Base-by-base conservation (phyloP, 2,329 filamentous ascomycete species). In the Metarhizium humberi region DNA sequence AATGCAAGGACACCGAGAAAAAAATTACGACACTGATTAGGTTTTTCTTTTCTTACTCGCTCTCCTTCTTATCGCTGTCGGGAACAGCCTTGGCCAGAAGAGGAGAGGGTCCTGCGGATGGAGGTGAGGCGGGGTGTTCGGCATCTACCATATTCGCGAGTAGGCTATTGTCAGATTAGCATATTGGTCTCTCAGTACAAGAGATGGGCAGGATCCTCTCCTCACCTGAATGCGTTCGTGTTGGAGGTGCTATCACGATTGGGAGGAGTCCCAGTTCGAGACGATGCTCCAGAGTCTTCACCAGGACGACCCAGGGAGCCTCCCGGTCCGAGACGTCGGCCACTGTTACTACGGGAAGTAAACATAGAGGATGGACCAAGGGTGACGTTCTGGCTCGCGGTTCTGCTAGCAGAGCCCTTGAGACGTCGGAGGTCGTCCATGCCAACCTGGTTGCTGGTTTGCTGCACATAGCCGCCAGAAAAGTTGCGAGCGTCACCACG, bases 221-320 rank as follows among this genome's bases (percentile, higher is more conserved):
- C 87, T 79, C 84, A 96, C 92, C 90, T 92, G 77, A 96, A 99
- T 63, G 92, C 87, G 78, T 99, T 99, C 63, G 86, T 84, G 67
- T 88, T 88, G 57, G 83, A 86, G 53, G 81, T 80, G 56, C 64
- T 69, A 58, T 77, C 73, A 54, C 75, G 72, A 20, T 80, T 81
- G 49, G 91, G 88, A 55, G 92, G 92, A 51, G 92, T 97, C 64
- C 88, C 90, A 55, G 90, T 95, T 63, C 94, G 86, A 57, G 92
- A 96, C 55, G 90, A 95, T 62, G 86, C 83, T 64, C 84, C 88
- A 58, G 92, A 96, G 64, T 95, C 91, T 65, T 95, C 91, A 58
- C 85, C 85, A 58, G 85, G 81, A 64, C 88, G 84, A 62, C 82
- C 82, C 61, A 92, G 76, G 61, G 86, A 80, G 64, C 86, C 82